phyloP scores from a whole-genome alignment of 2,329 filamentous ascomycete species.

The Diaporthe capsici region DNA sequence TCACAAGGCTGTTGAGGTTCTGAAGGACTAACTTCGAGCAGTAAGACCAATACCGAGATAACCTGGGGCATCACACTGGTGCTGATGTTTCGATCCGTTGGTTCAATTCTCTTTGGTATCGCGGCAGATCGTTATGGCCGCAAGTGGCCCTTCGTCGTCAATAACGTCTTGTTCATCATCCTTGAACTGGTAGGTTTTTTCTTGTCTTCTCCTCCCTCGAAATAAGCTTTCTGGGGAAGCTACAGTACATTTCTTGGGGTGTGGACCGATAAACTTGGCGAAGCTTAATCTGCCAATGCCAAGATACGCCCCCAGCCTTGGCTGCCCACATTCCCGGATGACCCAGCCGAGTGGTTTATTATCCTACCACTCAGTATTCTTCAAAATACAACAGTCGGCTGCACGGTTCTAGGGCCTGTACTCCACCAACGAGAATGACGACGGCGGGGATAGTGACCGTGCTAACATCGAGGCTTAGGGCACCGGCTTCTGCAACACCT shows the following conservation, averaged over 20 bases:
- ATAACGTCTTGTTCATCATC: slow-evolving; percentile 80
- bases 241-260: not conserved
- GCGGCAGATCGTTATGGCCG: slow-evolving; percentile 70
- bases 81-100: slow-evolving; percentile 71
- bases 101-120: slow-evolving; percentile 68
- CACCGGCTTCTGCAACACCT: slow-evolving; percentile 79
- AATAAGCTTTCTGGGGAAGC: slow-evolving; percentile 22
- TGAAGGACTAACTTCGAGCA: not conserved
- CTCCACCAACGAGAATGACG: not conserved
- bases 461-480: slow-evolving; percentile 53
- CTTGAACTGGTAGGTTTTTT: slow-evolving; percentile 74
- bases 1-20: not conserved
- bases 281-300: slow-evolving; percentile 32
- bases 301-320: slow-evolving; percentile 29
- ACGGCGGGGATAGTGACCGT: not conserved
- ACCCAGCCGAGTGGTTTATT: slow-evolving; percentile 6
- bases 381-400: not conserved
- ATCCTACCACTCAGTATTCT: not conserved
- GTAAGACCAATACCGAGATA: slow-evolving; percentile 68
- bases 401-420: not conserved
- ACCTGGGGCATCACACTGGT: slow-evolving; percentile 76
- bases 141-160: slow-evolving; percentile 82
- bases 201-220: not conserved
- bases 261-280: slow-evolving; percentile 19
- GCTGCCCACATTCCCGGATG: slow-evolving; percentile 23